These are phyloP conservation scores for Epipyxis sp. DNA, from an alignment of 108 stramenopile species.

Conservation along the genomic window DNA sequence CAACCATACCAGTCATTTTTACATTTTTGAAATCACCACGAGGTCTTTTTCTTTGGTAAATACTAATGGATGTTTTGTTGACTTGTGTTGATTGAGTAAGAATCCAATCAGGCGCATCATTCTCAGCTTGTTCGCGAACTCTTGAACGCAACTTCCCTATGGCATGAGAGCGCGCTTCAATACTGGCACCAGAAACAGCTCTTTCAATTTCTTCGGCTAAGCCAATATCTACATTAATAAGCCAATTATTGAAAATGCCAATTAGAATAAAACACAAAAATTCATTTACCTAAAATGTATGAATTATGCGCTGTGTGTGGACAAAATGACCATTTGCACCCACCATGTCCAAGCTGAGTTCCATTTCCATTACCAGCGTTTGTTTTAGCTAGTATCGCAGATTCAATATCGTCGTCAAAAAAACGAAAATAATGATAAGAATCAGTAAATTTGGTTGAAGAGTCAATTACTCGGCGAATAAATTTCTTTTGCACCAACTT, in stretches of 20 bases:
- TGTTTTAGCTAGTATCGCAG: neutral
- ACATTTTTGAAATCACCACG: constrained; percentile 31
- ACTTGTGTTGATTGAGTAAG: constrained; percentile 20
- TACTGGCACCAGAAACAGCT: constrained; percentile 15
- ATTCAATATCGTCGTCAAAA: neutral
- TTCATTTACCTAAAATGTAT: constrained; percentile 14
- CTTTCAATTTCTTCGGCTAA: constrained; percentile 28
- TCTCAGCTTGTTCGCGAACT: constrained; percentile 23
- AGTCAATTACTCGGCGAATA: neutral
- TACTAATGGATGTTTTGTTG: neutral
- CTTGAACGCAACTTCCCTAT: constrained; percentile 16
- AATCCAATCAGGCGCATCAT: constrained; percentile 22
- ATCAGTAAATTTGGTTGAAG: constrained; percentile 10
- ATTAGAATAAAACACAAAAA: too few relatives aligned
- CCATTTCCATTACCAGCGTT: constrained; percentile 20
- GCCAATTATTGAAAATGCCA: too few relatives aligned
- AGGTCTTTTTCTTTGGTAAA: constrained; percentile 6
- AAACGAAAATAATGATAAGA: constrained; percentile 18
- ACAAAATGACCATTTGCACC: constrained; percentile 17
- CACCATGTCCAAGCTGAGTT: constrained; percentile 5
- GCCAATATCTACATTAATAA: too few relatives aligned
- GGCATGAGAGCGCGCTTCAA: constrained; percentile 9
- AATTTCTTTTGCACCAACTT: neutral
- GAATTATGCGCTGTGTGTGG: constrained; percentile 33
- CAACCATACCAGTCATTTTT: constrained; percentile 29